Base-by-base conservation (phyloP, 495 filamentous ascomycete species). In the Lindgomyces ingoldianus region DNA sequence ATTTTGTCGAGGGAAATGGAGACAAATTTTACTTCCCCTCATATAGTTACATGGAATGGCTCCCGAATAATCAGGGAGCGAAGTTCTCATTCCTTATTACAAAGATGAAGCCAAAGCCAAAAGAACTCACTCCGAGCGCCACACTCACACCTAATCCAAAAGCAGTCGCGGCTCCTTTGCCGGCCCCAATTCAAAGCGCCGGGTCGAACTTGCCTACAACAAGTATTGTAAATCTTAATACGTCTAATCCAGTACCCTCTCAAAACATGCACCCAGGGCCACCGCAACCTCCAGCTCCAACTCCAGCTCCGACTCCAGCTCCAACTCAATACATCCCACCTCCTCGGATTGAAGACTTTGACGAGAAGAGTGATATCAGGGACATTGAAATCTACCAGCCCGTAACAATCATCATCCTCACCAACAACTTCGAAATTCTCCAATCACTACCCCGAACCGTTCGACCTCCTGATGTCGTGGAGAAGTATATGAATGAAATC, bases 11-110 rank as follows among this genome's bases (percentile, higher is more conserved):
- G 9, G 83, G 83, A 14, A 85, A 83, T 18, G 91, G 91, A 10
- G 94, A 97, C 71, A 86, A 93, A 19, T 98, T 91, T 71, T 74
- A 93, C 19, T 94, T 98, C 71, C 94, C 94, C 0, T 91, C 90
- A 72, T 83, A 91, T 70, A 87, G 87, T 58, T 89, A 98, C 46
- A 76, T 98, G 8, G 93, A 98, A 71, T 89, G 81, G 52, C 73
- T 80, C 22, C 80, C 76, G 12, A 73, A 70, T 26, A 70, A 74
- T 42, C 74, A 36, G 74, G 78, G 58, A 77, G 79, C 85, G 19
- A 78, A 84, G 57, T 85, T 84, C 27, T 88, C 85, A 1, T 91
- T 90, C 71, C 75, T 90, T 26, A 80, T 89, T 41, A 84, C 87
- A 4, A 84, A 83, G 39, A 84, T 80, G 63, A 84, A 83, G 19